A percentile compares a stretch with the other conserved stretches of the same genome.
Conservation (phyloP, 805 yeast species). For the Yarrowia porcina region DNA sequence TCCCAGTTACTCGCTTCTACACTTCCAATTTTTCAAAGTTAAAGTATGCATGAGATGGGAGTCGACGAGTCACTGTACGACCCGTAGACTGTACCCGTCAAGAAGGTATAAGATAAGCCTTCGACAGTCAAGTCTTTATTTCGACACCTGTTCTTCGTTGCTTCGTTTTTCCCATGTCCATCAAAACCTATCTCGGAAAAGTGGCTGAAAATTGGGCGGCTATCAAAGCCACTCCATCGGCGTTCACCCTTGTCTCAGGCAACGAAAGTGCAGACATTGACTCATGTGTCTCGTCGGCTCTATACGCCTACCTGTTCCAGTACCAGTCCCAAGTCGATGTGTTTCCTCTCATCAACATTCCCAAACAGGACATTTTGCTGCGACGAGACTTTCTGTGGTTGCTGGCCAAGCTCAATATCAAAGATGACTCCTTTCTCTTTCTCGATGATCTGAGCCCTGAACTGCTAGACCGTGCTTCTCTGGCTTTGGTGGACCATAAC, state of each 20-base stretch:
- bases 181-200: background rate
- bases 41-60: conserved; percentile 7
- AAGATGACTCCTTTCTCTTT: conserved; percentile 53
- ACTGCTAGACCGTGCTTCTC: conserved; percentile 25
- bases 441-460: conserved; percentile 56
- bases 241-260: conserved; percentile 55
- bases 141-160: too few species aligned
- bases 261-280: conserved; percentile 85
- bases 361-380: conserved; percentile 58
- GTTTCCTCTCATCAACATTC: conserved; percentile 76
- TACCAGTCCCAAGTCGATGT: conserved; percentile 36
- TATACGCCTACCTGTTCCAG: conserved; percentile 59
- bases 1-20: too few species aligned
- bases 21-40: conserved; percentile 22
- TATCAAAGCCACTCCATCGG: conserved; percentile 7
- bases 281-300: conserved; percentile 73
- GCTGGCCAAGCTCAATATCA: conserved; percentile 48
- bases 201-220: conserved; percentile 20
- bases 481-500: conserved; percentile 80
- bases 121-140: too few species aligned
- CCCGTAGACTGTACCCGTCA: too few species aligned
- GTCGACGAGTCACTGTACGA: too few species aligned
- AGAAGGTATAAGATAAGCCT: too few species aligned
- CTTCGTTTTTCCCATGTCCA: too few species aligned
- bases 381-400: conserved; percentile 68